Evolutionary conservation across 2,329 filamentous ascomycete species (phyloP).

Genomic region (Graphilbum fragrans): DNA sequence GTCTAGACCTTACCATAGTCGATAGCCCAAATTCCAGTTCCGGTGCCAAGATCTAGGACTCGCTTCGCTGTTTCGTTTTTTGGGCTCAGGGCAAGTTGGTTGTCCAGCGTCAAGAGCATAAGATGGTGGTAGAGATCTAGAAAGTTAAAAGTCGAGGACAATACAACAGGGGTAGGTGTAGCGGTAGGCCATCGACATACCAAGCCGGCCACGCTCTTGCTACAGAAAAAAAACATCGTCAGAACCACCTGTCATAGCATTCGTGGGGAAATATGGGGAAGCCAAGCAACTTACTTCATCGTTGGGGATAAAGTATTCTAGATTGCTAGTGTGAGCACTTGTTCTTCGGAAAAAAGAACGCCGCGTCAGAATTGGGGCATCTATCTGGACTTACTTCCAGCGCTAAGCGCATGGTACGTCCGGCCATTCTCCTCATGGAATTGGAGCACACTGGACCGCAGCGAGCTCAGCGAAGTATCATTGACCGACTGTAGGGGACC

Average conservation of each 20-base stretch:
- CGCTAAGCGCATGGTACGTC: slow-evolving; percentile 15
- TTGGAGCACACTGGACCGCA: slow-evolving; percentile 12
- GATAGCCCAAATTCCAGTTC: slow-evolving; percentile 14
- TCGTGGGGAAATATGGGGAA: too few relatives aligned
- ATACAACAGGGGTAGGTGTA: neutral
- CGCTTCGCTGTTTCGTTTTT: slow-evolving; percentile 10
- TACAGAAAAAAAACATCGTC: neutral
- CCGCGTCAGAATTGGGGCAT: neutral
- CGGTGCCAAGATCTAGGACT: slow-evolving; percentile 12
- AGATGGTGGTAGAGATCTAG: slow-evolving; percentile 12
- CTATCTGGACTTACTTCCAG: slow-evolving; percentile 11
- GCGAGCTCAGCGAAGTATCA: slow-evolving; percentile 9
- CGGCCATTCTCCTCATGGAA: slow-evolving; percentile 14
- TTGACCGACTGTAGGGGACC: too few relatives aligned
- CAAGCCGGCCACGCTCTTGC: slow-evolving; percentile 10
- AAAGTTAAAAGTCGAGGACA: neutral
- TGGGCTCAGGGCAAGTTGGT: slow-evolving; percentile 9
- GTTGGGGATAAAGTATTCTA: slow-evolving; percentile 13
- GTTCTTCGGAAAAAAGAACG: neutral
- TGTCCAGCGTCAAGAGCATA: slow-evolving; percentile 10
- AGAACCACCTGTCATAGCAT: too few relatives aligned
- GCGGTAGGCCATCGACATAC: slow-evolving; percentile 1
- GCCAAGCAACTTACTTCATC: slow-evolving; percentile 8
- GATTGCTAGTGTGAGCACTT: neutral
- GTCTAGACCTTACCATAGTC: slow-evolving; percentile 10